Evolutionary conservation across 2,329 filamentous ascomycete species (phyloP), one percentile per base, ranked within the genome.

Genomic region (Fusarium nelsonii): DNA sequence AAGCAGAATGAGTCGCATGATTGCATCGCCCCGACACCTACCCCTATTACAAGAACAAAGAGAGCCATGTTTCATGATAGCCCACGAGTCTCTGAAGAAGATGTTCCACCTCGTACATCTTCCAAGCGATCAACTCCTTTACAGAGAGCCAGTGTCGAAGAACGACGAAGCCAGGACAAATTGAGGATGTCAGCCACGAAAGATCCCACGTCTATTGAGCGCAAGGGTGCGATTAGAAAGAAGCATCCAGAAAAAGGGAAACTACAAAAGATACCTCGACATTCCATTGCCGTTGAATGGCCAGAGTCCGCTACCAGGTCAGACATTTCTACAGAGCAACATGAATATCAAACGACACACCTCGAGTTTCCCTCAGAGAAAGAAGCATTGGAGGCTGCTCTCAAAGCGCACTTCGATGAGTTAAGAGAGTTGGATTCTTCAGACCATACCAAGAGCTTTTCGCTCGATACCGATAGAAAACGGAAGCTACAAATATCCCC

Each of bases 51-150:
- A 8, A 59, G 48, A 14, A 33, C 28, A n/a, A 56, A 20, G 41
- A 43, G 56, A 28, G 20, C 11, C 9, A 48, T 34, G 4, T 33
- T 37, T 4, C 12, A 39, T 12, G 58, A 64, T 4, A 69, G 65
- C 8, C 65, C 72, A 4, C 59, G 32, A 6, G 51, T 76, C 15
- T 73, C 69, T 4, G 44, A 74, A 3, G 68, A 74, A 3, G 60
- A 71, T 7, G 62, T 78, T 2, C 74, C 76, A 34, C 75, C 70
- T 32, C 72, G 76, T 3, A 75, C 67, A 15, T 79, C 75, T 2
- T 78, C 77, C 8, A 76, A 68, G 48, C 64, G 39, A 6, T 26
- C 23, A 36, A 57, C 45, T 36, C 45, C 45, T 3, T 3, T 40
- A 4, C 20, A 48, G 14, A 32, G 28, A 61, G 12, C 23, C 26